phyloP scores from a whole-genome alignment of 2,329 filamentous ascomycete species.

The Aspergillus ustus region DNA sequence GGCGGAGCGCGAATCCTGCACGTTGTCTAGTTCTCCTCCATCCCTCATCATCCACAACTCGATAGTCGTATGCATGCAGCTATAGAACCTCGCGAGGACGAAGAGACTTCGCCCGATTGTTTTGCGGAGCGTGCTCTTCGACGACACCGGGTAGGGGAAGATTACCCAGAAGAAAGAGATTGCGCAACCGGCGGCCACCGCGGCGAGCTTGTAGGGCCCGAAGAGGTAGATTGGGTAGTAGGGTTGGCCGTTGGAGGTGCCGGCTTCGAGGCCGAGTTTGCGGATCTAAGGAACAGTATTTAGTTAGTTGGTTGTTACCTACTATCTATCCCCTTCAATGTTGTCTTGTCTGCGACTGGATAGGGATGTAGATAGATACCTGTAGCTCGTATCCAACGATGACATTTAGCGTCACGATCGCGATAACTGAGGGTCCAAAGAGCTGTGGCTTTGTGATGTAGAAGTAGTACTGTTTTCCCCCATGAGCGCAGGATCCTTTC shows the following conservation, averaged over 20 bases:
- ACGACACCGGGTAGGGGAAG: constrained; percentile 73
- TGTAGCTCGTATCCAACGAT: constrained; percentile 77
- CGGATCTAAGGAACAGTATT: constrained; percentile 48
- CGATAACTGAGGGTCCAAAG: constrained; percentile 63
- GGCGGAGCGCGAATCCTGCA: constrained; percentile 24
- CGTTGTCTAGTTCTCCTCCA: constrained; percentile 55
- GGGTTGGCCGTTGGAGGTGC: constrained; percentile 65
- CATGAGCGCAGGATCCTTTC: constrained; percentile 7
- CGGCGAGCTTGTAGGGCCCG: constrained; percentile 71
- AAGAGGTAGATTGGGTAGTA: constrained; percentile 73
- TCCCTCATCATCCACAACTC: constrained; percentile 62
- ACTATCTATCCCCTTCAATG: no score
- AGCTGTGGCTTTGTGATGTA: constrained; percentile 70
- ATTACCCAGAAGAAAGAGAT: constrained; percentile 78
- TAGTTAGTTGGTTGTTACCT: background rate
- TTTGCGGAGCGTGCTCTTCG: constrained; percentile 69
- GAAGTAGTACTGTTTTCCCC: constrained; percentile 59
- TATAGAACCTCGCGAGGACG: constrained; percentile 74
- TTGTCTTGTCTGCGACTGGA: no score
- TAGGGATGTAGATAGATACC: constrained; percentile 14
- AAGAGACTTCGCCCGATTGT: constrained; percentile 71
- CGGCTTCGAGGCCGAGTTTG: constrained; percentile 53
- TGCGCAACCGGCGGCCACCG: constrained; percentile 67
- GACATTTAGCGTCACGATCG: constrained; percentile 62
- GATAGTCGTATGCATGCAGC: constrained; percentile 70